Evolutionary conservation across 139 green algal genomes (phyloP), one percentile per base, ranked within the genome.

Genomic region (Eudorina sp.): DNA sequence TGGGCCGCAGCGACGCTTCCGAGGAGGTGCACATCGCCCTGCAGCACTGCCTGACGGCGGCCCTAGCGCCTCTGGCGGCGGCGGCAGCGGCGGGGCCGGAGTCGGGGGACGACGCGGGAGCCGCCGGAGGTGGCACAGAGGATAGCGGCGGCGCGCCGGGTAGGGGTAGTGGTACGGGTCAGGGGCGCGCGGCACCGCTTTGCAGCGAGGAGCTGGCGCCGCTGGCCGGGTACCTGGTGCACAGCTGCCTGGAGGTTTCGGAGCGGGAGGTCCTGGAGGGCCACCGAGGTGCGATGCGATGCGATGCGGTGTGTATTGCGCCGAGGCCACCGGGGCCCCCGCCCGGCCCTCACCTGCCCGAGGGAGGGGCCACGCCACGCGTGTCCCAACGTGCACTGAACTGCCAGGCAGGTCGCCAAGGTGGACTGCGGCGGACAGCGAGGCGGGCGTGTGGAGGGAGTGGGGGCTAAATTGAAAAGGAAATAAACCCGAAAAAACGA

Each of bases 201-300:
- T 83, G 51, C 31, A 19, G 34, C 46, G 88, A 86, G 41, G 48
- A 64, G n/a, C 36, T 48, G 36, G 76, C 83, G 7, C 70, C 83
- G 0, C 72, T 97, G 66, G 36, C 93, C 3, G 95, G 93, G 34
- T 90, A 92, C 70, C 48, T 96, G 18, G 60, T 92, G n/a, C 91
- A 86, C 43, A 53, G 53, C 68, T 89, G 89, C 84, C 40, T 94
- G 68, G 86, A 92, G 86, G 64, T 87, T 16, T 91, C 92, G n/a
- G 92, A 92, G 16, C 90, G 43, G 0, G 92, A 97, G 83, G 77
- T 91, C 29, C 62, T 88, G 34, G 89, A 82, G 9, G 94, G 78
- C 9, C 66, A 76, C 53, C 38, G 48, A 43, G 80, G 80, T 86
- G 58, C 23, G 80, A n/a, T n/a, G n/a, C n/a, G n/a, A n/a, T n/a